Evolutionary conservation across 1,284 basidiomycete genomes (phyloP).

Genomic region (Ustilago cynodontis): DNA sequence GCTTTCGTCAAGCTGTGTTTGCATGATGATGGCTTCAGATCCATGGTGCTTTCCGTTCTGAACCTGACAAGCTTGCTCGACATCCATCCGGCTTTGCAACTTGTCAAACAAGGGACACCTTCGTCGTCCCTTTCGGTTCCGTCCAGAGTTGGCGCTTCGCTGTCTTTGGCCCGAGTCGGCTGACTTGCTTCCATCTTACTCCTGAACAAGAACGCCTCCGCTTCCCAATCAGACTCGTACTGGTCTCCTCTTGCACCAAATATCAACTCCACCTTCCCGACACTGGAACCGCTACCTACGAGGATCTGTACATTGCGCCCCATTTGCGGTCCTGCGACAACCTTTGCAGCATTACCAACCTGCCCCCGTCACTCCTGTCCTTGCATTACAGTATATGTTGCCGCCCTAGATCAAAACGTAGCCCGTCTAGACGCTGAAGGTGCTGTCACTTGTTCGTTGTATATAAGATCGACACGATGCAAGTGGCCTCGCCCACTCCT

Average conservation of each 20-base stretch:
- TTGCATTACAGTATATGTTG: not conserved
- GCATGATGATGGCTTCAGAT: not conserved
- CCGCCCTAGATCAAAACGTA: not conserved
- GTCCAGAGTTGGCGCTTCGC: slow-evolving; percentile 8
- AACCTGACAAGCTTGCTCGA: not conserved
- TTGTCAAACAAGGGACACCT: slow-evolving; percentile 2
- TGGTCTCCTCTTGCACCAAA: not conserved
- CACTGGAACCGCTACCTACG: not conserved
- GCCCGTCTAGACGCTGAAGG: no score
- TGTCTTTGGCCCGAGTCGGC: slow-evolving; percentile 19
- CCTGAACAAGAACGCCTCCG: not conserved
- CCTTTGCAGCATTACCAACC: no score
- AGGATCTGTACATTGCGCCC: not conserved
- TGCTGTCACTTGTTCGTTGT: not conserved
- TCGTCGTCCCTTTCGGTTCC: slow-evolving; percentile 13
- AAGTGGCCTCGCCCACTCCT: slow-evolving; percentile 14
- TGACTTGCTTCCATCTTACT: slow-evolving; percentile 9
- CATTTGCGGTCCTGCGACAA: not conserved
- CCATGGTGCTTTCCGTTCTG: not conserved
- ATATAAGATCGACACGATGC: slow-evolving; percentile 10
- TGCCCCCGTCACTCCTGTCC: not conserved
- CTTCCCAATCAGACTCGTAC: no score
- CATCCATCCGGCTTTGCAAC: slow-evolving; percentile 10
- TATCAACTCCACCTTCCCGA: not conserved
- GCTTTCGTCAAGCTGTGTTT: not conserved